A percentile compares a stretch with the other conserved stretches of the same genome.
Conservation (phyloP, 495 filamentous ascomycete species). For the Xylaria sp. region DNA sequence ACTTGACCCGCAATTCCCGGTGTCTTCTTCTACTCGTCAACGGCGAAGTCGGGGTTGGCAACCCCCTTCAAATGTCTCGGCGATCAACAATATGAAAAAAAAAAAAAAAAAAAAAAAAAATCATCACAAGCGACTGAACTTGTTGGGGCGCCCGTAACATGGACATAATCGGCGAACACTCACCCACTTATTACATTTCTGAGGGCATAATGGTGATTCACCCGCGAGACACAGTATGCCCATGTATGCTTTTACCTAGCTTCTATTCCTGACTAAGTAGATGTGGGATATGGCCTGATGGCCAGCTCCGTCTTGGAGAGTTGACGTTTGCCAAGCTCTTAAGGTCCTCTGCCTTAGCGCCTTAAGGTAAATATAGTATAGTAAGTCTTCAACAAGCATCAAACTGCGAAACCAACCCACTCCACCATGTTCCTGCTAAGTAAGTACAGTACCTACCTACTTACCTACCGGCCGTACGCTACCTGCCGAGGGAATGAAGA, state of each 20-base stretch:
- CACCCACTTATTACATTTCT: not conserved
- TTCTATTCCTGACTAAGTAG: not conserved
- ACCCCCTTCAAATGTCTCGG: not conserved
- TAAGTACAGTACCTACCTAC: not conserved
- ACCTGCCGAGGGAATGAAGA: not conserved
- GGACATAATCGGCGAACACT: not conserved
- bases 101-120: not conserved
- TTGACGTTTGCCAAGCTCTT: not conserved
- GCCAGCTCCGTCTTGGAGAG: not conserved
- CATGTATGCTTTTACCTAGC: not conserved
- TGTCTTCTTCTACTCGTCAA: not conserved
- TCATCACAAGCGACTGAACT: not conserved
- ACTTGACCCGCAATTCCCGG: not conserved
- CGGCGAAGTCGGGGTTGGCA: not conserved
- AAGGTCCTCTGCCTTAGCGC: not conserved
- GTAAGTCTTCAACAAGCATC: not conserved
- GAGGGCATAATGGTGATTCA: not conserved
- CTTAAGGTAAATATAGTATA: too few relatives aligned
- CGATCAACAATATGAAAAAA: not conserved
- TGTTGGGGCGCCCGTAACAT: not conserved
- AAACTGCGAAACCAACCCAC: not conserved
- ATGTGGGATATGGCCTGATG: slow-evolving; percentile 17
- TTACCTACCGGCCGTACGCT: too few relatives aligned
- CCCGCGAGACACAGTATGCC: not conserved
- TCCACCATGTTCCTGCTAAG: not conserved